Conservation (phyloP, 208 protist genomes). For the Eutreptiella sp. region DNA sequence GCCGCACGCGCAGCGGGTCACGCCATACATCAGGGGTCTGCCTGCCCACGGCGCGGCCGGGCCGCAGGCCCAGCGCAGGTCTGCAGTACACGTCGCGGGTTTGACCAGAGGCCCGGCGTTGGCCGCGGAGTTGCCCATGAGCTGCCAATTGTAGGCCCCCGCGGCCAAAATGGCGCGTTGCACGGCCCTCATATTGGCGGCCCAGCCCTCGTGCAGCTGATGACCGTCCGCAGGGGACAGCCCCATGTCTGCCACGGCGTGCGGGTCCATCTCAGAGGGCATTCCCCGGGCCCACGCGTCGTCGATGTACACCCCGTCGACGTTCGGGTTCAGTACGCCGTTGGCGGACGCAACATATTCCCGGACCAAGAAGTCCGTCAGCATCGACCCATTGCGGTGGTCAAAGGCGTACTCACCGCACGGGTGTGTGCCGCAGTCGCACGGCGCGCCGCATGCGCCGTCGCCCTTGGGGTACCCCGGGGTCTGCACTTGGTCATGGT, state of each 20-base stretch:
- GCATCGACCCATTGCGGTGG: slow-evolving; percentile 10
- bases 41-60: not conserved
- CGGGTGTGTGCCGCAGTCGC: slow-evolving; percentile 11
- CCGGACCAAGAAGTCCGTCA: slow-evolving; percentile 2
- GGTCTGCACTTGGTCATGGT: slow-evolving; percentile 16
- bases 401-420: slow-evolving; percentile 7
- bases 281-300: not conserved
- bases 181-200: slow-evolving; percentile 1
- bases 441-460: not conserved
- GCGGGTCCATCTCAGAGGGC: not conserved
- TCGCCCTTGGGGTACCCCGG: not conserved
- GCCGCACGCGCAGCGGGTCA: too few relatives aligned
- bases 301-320: slow-evolving; percentile 6
- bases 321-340: slow-evolving; percentile 5
- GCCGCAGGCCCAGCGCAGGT: not conserved
- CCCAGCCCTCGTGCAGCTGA: not conserved
- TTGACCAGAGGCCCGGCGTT: not conserved
- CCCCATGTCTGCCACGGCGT: slow-evolving; percentile 2
- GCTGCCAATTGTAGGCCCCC: slow-evolving; percentile 1
- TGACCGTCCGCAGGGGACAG: not conserved
- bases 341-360: not conserved
- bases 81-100: not conserved
- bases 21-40: not conserved
- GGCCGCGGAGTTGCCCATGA: not conserved
- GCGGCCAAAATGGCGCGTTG: not conserved